These are phyloP conservation scores for Stemphylium lycopersici DNA, from an alignment of 2,329 filamentous ascomycete species.

Conservation along the genomic window DNA sequence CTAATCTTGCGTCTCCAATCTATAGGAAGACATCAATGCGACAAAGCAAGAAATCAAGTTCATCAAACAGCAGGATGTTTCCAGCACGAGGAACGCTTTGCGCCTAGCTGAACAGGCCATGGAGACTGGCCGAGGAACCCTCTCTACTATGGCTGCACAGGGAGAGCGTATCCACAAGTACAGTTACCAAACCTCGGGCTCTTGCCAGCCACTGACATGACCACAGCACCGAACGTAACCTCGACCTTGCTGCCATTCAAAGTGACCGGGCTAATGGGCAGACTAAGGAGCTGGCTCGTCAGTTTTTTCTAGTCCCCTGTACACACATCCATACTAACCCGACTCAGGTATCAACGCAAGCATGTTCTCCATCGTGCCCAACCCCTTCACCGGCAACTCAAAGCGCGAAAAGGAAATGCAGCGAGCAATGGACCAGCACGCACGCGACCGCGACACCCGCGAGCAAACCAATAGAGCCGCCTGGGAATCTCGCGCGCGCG, in stretches of 20 bases:
- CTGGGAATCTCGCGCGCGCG: conserved; percentile 40
- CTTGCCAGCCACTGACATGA: conserved; percentile 38
- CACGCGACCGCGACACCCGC: conserved; percentile 61
- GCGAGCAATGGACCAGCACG: conserved; percentile 68
- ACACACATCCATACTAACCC: not conserved
- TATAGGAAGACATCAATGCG: conserved; percentile 67
- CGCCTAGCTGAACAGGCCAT: conserved; percentile 69
- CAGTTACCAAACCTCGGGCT: not conserved
- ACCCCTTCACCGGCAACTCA: conserved; percentile 65
- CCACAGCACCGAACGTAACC: conserved; percentile 66
- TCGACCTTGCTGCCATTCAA: conserved; percentile 79
- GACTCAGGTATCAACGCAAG: conserved; percentile 70
- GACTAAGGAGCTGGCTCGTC: conserved; percentile 77
- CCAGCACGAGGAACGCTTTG: conserved; percentile 70
- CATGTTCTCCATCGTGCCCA: conserved; percentile 81
- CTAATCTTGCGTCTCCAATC: not conserved
- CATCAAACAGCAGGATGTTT: conserved; percentile 74
- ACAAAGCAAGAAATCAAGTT: conserved; percentile 76
- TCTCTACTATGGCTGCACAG: conserved; percentile 40
- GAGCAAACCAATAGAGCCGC: conserved; percentile 63
- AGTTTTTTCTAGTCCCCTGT: not conserved
- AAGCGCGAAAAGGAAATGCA: conserved; percentile 63
- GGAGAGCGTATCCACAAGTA: conserved; percentile 47
- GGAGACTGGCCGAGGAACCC: conserved; percentile 65
- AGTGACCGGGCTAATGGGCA: conserved; percentile 80